Evolutionary conservation across 202 grass and related monocot species (phyloP).

Genomic region (Cymbopogon flexuosus): DNA sequence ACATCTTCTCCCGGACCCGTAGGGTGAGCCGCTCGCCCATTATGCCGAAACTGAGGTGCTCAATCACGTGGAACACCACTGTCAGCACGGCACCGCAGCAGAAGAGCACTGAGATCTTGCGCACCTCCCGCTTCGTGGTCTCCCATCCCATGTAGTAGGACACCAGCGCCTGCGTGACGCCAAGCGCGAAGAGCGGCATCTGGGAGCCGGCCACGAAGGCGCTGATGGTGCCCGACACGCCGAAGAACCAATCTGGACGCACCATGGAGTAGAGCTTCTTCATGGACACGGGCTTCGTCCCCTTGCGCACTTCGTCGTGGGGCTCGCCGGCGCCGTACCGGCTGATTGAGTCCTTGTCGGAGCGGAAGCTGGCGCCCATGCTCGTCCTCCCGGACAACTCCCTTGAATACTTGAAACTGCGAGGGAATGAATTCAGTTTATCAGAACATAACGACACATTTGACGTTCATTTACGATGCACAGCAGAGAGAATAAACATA

Average conservation of each 20-base stretch:
- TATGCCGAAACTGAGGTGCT: conserved; percentile 95
- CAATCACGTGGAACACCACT: conserved; percentile 71
- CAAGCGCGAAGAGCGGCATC: conserved; percentile 92
- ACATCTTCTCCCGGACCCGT: conserved; percentile 78
- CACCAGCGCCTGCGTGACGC: conserved; percentile 97
- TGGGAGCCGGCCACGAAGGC: conserved; percentile 79
- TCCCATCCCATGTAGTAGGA: conserved; percentile 99
- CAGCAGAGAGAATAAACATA: too few species aligned
- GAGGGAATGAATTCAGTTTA: neutral
- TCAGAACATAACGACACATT: neutral
- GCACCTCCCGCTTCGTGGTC: conserved; percentile 72
- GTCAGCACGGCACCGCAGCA: conserved; percentile 72
- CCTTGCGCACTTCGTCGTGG: conserved; percentile 40
- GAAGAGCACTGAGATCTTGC: conserved; percentile 81
- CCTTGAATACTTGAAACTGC: conserved; percentile 72
- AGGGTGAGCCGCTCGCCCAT: conserved; percentile 97
- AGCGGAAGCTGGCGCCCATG: conserved; percentile 79
- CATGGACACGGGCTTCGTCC: conserved; percentile 57
- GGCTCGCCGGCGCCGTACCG: conserved; percentile 31
- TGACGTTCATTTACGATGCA: neutral
- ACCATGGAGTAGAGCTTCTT: conserved; percentile 87
- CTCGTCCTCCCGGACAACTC: conserved; percentile 74
- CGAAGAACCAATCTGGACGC: conserved; percentile 76
- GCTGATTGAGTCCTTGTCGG: conserved; percentile 84
- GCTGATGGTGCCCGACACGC: conserved; percentile 64